Conservation (phyloP, 495 filamentous ascomycete genomes). For the Aspergillus asperescens region DNA sequence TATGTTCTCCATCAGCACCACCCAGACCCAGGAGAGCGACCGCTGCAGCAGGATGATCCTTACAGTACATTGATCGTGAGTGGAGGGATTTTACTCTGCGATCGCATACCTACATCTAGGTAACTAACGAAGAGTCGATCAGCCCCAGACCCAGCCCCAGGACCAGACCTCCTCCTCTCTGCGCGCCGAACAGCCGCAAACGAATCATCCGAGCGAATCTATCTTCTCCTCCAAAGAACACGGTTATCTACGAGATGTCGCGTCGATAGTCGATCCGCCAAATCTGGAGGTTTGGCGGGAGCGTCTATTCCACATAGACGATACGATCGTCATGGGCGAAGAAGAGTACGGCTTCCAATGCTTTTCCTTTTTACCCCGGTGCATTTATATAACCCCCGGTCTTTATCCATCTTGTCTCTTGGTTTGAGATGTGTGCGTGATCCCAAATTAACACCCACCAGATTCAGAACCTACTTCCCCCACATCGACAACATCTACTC, state of each 20-base stretch:
- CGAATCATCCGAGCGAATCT: constrained; percentile 3
- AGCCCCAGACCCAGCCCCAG: neutral
- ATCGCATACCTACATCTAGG: neutral
- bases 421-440: too few relatives aligned
- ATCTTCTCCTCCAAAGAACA: constrained; percentile 18
- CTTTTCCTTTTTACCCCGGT: neutral
- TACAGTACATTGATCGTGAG: constrained; percentile 6
- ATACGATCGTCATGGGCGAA: constrained; percentile 67
- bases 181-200: neutral
- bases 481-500: constrained; percentile 92
- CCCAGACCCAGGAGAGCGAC: constrained; percentile 2
- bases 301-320: constrained; percentile 71
- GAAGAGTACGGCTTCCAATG: constrained; percentile 67
- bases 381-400: neutral
- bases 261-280: constrained; percentile 60
- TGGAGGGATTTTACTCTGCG: neutral
- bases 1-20: constrained; percentile 19
- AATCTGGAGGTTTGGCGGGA: constrained; percentile 68
- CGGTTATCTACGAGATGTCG: constrained; percentile 52
- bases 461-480: constrained; percentile 83
- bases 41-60: constrained; percentile 4
- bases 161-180: neutral
- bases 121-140: neutral
- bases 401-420: too few relatives aligned
- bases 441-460: constrained; percentile 33